Percentiles rank a stretch among this genome's conserved stretches.
These are phyloP conservation scores for Boletus huronensis DNA, from an alignment of 768 basidiomycete genomes.

Conservation along the genomic window DNA sequence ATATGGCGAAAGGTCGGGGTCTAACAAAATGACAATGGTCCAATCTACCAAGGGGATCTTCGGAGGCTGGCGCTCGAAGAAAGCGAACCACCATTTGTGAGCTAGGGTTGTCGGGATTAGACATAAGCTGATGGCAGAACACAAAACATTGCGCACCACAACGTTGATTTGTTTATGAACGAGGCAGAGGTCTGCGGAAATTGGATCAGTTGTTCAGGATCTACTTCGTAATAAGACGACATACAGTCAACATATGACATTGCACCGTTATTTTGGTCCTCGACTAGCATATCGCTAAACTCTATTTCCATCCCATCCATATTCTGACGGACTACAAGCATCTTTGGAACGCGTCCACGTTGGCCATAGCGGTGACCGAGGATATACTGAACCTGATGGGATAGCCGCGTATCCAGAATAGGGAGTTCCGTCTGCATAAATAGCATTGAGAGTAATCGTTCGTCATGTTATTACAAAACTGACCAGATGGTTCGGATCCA, in stretches of 20 bases:
- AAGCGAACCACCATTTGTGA: slow-evolving; percentile 31
- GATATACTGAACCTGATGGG: slow-evolving; percentile 82
- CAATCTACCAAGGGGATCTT: slow-evolving; percentile 33
- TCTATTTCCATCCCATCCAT: slow-evolving; percentile 92
- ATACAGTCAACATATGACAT: slow-evolving; percentile 89
- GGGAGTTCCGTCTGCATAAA: slow-evolving; percentile 64
- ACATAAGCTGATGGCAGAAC: neutral
- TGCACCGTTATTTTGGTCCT: slow-evolving; percentile 95
- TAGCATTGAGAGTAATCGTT: slow-evolving; percentile 1
- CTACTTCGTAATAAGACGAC: slow-evolving; percentile 25
- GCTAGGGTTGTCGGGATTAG: slow-evolving; percentile 17
- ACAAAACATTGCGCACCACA: slow-evolving; percentile 19
- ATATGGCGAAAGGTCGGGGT: neutral
- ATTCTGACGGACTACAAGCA: slow-evolving; percentile 85
- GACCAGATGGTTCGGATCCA: slow-evolving; percentile 67
- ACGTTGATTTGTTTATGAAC: slow-evolving; percentile 32
- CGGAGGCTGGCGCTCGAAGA: slow-evolving; percentile 25
- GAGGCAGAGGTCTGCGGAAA: slow-evolving; percentile 29
- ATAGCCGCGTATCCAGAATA: slow-evolving; percentile 65
- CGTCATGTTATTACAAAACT: slow-evolving; percentile 17
- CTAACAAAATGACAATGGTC: neutral
- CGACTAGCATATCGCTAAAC: slow-evolving; percentile 95
- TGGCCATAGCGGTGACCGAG: slow-evolving; percentile 61
- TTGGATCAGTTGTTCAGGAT: neutral
- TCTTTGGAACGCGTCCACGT: slow-evolving; percentile 52